phyloP scores from a whole-genome alignment of 768 basidiomycete genomes.

The Phlebiopsis flavidoalba region DNA sequence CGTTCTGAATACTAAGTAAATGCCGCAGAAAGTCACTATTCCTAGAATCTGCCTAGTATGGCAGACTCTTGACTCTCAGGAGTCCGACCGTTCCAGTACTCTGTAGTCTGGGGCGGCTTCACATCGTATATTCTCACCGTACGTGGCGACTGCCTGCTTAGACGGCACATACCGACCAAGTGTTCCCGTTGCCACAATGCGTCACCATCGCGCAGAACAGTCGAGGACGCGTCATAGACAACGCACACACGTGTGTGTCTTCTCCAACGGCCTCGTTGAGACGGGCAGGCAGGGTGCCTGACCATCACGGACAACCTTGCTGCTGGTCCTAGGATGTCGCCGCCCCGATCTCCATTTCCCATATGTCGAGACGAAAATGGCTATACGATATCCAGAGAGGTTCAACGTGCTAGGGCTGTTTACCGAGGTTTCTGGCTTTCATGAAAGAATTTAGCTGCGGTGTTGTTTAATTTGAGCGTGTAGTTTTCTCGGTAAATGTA shows the following conservation, averaged over 20 bases:
- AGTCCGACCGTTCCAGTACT: too few relatives aligned
- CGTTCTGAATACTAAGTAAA: too few relatives aligned
- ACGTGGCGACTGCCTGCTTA: too few relatives aligned
- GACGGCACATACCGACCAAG: too few relatives aligned
- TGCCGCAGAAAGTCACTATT: too few relatives aligned
- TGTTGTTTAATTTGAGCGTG: not conserved
- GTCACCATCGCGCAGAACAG: not conserved
- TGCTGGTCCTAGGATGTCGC: too few relatives aligned
- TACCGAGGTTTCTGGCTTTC: too few relatives aligned
- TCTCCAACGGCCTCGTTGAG: not conserved
- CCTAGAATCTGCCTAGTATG: too few relatives aligned
- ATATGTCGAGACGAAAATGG: not conserved
- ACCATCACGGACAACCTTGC: not conserved
- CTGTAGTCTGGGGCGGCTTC: too few relatives aligned
- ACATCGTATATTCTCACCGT: too few relatives aligned
- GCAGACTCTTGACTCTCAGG: too few relatives aligned
- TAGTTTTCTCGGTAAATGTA: not conserved
- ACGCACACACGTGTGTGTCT: not conserved
- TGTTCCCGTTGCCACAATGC: too few relatives aligned
- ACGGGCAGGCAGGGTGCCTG: not conserved
- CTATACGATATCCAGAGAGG: not conserved
- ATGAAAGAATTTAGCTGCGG: not conserved
- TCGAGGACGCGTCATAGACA: not conserved
- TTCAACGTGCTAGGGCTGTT: not conserved
- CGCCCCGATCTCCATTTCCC: not conserved